These are phyloP conservation scores for Sclerotinia borealis DNA, from an alignment of 2,329 filamentous ascomycete species.

Conservation along the genomic window DNA sequence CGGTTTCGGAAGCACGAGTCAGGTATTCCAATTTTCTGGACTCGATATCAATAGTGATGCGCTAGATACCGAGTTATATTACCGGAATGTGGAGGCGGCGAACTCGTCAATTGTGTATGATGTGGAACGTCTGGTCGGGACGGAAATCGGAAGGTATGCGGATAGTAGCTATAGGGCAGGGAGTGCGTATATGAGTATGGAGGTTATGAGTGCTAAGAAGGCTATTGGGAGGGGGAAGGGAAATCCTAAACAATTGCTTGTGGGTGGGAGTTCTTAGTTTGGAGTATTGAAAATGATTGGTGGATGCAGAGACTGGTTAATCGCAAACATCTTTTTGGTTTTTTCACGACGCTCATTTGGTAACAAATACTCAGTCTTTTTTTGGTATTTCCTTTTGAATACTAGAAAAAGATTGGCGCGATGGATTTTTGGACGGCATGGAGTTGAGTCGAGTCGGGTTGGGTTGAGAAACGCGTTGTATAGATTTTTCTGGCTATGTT, in stretches of 20 bases:
- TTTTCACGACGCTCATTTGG: no score
- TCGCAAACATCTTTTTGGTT: no score
- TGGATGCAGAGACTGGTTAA: no score
- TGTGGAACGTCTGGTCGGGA: conserved; percentile 36
- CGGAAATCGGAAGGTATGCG: conserved; percentile 17
- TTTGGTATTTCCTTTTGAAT: no score
- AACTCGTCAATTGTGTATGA: conserved; percentile 50
- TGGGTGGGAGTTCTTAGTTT: conserved; percentile 16
- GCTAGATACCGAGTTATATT: conserved; percentile 39
- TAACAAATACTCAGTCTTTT: no score
- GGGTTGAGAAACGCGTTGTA: no score
- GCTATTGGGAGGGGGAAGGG: conserved; percentile 35
- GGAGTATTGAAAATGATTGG: neutral
- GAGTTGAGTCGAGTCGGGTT: no score
- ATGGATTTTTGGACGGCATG: no score
- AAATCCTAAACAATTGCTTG: conserved; percentile 22
- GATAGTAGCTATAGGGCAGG: conserved; percentile 7
- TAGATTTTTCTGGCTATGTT: no score
- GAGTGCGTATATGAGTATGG: conserved; percentile 14
- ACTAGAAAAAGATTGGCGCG: no score
- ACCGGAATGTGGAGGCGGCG: conserved; percentile 47
- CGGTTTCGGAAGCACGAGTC: conserved; percentile 50
- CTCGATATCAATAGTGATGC: conserved; percentile 32
- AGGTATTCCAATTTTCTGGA: conserved; percentile 48
- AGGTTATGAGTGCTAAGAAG: conserved; percentile 30